Base-by-base conservation (phyloP, 208 protist species). In the Trypanosoma congolense region DNA sequence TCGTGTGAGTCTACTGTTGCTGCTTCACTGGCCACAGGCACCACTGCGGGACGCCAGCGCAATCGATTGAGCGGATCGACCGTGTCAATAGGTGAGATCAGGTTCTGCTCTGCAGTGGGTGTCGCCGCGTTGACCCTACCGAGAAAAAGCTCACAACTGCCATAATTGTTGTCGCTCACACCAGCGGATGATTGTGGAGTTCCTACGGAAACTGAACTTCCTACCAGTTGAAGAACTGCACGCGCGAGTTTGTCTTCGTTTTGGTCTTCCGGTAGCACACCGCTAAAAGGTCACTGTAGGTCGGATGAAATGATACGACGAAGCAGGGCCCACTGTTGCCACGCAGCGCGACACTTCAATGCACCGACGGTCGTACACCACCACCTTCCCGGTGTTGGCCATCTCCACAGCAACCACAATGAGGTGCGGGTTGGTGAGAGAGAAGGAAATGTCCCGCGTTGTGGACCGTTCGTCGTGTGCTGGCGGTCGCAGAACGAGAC, bases 361-460 rank as follows among this genome's bases (percentile, higher is more conserved):
- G 22, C 81, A 73, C 3, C 79, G 81, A 9, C 78, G 71, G 57
- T 92, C 81, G 62, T 85, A 94, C 14, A 94, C 58, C 6, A 89
- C 56, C 16, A 94, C 56, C 51, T 81, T 72, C 0, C 86, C 86
- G 5, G 59, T 64, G 6, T 67, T 72, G 2, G 47, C 38, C 25
- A 48, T 43, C 26, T 94, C 80, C 14, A 75, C 73, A 25, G 77
- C 66, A 16, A 91, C 81, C 38, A 88, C 48, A 53, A 94, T 85
- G 4, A 88, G 54, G 49, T 90, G 65, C 18, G 77, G 76, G 57
- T 91, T 64, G 1, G 78, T 80, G 10, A 83, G 83, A 9, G 83
- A 85, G 74, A 94, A 94, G 54, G 55, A 70, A 26, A 94, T 56
- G 24, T 86, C 77, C 4, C 74, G 81, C 18, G 77, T 81, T n/a